phyloP scores from a whole-genome alignment of 176 grass and related monocot species.

The Sorghum bicolor region DNA sequence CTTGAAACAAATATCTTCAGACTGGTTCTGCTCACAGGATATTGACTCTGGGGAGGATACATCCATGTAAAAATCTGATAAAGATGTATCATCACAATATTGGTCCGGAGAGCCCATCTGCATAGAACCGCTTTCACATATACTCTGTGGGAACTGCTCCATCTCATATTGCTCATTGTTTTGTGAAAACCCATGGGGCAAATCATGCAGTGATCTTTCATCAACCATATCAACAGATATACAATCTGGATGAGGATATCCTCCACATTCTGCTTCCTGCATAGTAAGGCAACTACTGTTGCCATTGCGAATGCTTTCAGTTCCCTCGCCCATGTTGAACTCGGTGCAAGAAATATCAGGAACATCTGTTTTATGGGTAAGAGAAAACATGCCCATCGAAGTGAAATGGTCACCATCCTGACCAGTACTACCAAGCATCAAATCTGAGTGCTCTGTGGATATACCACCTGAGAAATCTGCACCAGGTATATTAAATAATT shows the following conservation, averaged over 20 bases:
- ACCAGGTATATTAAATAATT: constrained; percentile 34
- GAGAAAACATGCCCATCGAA: constrained; percentile 21
- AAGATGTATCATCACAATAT: constrained; percentile 56
- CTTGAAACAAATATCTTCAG: constrained; percentile 56
- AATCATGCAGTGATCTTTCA: constrained; percentile 31
- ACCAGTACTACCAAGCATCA: constrained; percentile 34
- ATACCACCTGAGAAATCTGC: constrained; percentile 42
- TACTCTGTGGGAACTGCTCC: constrained; percentile 39
- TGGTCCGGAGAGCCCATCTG: constrained; percentile 38
- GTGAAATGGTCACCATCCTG: constrained; percentile 36
- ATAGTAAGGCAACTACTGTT: constrained; percentile 47
- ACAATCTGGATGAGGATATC: constrained; percentile 33
- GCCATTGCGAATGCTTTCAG: constrained; percentile 46
- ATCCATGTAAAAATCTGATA: constrained; percentile 46
- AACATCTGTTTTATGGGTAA: constrained; percentile 24
- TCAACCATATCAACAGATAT: constrained; percentile 27
- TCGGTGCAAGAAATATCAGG: constrained; percentile 31
- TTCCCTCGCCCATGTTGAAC: constrained; percentile 35
- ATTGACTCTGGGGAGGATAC: constrained; percentile 32
- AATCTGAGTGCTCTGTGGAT: constrained; percentile 40
- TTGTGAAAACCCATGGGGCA: constrained; percentile 21
- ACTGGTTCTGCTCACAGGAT: constrained; percentile 46
- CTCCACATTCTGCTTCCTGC: constrained; percentile 21
- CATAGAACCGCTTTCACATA: constrained; percentile 47
- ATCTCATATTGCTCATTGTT: constrained; percentile 42